Evolutionary conservation across 2,329 filamentous ascomycete genomes (phyloP).

Genomic region (Aspergillus awamori): DNA sequence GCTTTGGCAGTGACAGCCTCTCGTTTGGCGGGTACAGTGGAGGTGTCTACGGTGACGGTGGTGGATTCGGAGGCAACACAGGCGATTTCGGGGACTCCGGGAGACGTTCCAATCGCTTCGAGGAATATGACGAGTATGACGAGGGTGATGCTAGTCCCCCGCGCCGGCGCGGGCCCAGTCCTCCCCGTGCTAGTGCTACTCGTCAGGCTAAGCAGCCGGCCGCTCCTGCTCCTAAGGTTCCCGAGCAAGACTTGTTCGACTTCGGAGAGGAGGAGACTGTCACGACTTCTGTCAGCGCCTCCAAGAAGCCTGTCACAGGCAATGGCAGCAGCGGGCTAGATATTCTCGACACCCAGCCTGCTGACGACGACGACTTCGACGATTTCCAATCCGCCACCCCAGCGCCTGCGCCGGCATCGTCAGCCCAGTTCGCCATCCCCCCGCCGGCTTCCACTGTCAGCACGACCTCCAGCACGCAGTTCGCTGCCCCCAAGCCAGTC

Average conservation of each 20-base stretch:
- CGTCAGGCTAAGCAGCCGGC: constrained; percentile 65
- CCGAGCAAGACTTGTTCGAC: constrained; percentile 89
- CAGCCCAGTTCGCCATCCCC: constrained; percentile 44
- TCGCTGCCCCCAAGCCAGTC: constrained; percentile 80
- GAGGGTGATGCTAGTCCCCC: constrained; percentile 65
- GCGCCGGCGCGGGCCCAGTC: constrained; percentile 54
- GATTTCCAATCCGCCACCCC: constrained; percentile 88
- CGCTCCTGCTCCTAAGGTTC: constrained; percentile 72
- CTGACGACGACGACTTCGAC: constrained; percentile 80
- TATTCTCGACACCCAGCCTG: constrained; percentile 49
- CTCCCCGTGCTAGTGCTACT: constrained; percentile 40
- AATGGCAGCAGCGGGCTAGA: constrained; percentile 48
- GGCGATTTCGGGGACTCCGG: constrained; percentile 70
- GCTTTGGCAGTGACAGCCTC: constrained; percentile 80
- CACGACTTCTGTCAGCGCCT: constrained; percentile 45
- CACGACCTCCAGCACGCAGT: constrained; percentile 62
- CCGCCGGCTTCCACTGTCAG: constrained; percentile 53
- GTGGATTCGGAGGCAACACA: constrained; percentile 81
- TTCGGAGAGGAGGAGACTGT: constrained; percentile 76
- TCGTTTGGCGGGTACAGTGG: constrained; percentile 69
- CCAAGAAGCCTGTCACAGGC: constrained; percentile 47
- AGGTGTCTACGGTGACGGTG: constrained; percentile 90
- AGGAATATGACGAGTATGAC: constrained; percentile 96
- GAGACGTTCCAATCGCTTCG: constrained; percentile 73
- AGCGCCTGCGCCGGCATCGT: constrained; percentile 35